These are phyloP conservation scores for Talaromyces nanjingensis DNA, from an alignment of 495 filamentous ascomycete genomes.

Conservation along the genomic window DNA sequence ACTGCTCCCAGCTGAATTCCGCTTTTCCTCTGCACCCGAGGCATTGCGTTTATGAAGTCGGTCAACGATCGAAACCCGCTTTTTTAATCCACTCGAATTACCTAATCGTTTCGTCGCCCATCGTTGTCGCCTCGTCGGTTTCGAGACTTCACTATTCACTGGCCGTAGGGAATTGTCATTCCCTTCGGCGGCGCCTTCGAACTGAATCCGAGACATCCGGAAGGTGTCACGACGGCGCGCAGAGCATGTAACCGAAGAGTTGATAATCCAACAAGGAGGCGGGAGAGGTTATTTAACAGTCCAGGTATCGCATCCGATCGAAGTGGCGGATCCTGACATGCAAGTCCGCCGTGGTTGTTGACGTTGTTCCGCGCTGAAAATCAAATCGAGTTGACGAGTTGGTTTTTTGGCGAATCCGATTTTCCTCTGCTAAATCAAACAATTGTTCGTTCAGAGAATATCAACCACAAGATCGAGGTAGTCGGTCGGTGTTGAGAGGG, in stretches of 20 bases:
- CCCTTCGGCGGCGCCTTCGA: constrained; percentile 4
- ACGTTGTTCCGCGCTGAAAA: neutral
- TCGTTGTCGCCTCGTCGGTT: constrained; percentile 66
- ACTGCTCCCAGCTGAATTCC: constrained; percentile 44
- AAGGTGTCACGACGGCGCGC: neutral
- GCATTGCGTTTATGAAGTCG: constrained; percentile 59
- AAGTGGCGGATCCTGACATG: constrained; percentile 19
- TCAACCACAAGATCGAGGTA: neutral
- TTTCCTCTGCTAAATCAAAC: neutral
- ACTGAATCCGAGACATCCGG: constrained; percentile 2
- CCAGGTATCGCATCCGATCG: constrained; percentile 24
- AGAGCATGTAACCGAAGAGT: constrained; percentile 3
- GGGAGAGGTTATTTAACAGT: constrained; percentile 11
- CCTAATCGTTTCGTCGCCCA: constrained; percentile 88
- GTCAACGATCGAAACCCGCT: constrained; percentile 78
- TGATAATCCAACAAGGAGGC: constrained; percentile 11
- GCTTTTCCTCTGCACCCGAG: constrained; percentile 63
- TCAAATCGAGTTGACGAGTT: neutral
- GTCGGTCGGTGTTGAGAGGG: neutral
- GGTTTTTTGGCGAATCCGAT: neutral
- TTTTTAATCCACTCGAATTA: constrained; percentile 63
- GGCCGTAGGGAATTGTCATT: constrained; percentile 16
- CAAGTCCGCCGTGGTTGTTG: constrained; percentile 2
- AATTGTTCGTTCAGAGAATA: neutral
- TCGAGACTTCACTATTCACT: constrained; percentile 45